Evolutionary conservation across 306 rosid genomes (phyloP), one percentile per base, ranked within the genome.

Genomic region (Erythrophleum fordii): DNA sequence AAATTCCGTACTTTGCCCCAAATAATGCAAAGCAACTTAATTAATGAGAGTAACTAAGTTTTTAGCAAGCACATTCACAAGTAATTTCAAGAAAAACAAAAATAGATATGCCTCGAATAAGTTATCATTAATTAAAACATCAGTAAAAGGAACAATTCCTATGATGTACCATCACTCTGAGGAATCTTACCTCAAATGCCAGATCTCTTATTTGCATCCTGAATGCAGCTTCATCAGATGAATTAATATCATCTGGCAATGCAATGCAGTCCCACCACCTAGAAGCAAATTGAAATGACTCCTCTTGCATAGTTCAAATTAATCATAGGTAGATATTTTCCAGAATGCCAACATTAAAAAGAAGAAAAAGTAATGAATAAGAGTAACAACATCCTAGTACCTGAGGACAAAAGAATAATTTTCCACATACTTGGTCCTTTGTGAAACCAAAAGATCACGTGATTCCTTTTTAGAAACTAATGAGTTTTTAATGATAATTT

Each of bases 221-320:
- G 84, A 93, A 95, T 48, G 86, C 78, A 69, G 81, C 83, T 86
- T 95, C 99, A 77, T 90, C 90, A 1, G 93, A 88, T 86, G 94
- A 77, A 79, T 90, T 86, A 11, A 95, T 78, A 78, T 95, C 98
- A 73, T 88, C 89, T 48, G 99, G 99, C 91, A 93, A 87, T 22
- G 97, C 93, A 83, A 95, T 60, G 68, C 97, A 95, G 49, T 95
- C 98, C 99, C 99, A 95, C 99, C 99, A 93, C 96, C 99, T 95
- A 83, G 26, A 77, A 75, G 79, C 28, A 81, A 45, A 67, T 79
- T 13, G 35, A 65, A 79, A 67, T 61, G 62, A 69, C 48, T 75
- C 25, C 48, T 66, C 74, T 28, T 49, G 35, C 66, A 80, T 45
- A 59, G 34, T 77, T 72, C 82, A 81, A 62, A 66, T 42, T 35